Evolutionary conservation across 2,329 filamentous ascomycete genomes (phyloP).

Genomic region (Zymoseptoria passerinii): DNA sequence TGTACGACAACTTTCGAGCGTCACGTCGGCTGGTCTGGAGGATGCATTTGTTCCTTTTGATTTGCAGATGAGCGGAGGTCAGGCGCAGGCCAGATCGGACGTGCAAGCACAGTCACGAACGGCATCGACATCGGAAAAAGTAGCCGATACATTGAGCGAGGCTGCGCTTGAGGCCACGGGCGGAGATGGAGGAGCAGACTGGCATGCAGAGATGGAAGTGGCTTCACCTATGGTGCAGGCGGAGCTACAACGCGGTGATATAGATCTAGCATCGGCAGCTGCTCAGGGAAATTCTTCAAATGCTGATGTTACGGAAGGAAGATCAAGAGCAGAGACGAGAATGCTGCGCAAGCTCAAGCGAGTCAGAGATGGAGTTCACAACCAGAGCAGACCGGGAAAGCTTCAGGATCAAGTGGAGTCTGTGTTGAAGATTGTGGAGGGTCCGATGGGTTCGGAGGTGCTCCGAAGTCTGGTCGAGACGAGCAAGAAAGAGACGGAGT

Average conservation of each 20-base stretch:
- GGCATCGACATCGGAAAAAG: too few species aligned
- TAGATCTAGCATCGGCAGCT: background rate
- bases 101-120: too few species aligned
- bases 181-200: background rate
- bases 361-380: conserved; percentile 14
- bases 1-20: conserved; percentile 5
- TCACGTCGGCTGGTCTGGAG: conserved; percentile 1
- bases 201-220: conserved; percentile 1
- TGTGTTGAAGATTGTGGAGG: conserved; percentile 18
- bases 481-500: conserved; percentile 3
- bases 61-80: background rate
- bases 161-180: too few species aligned
- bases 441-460: conserved; percentile 9
- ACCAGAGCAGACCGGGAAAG: background rate
- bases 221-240: background rate
- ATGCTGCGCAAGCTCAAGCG: conserved; percentile 12
- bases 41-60: conserved; percentile 13
- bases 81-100: background rate
- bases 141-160: too few species aligned
- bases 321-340: conserved; percentile 4
- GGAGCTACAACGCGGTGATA: background rate
- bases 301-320: background rate
- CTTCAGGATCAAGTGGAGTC: conserved; percentile 4
- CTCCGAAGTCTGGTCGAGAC: conserved; percentile 1
- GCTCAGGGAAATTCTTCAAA: background rate